Evolutionary conservation across 2,329 filamentous ascomycete genomes (phyloP).

Genomic region (Monosporascus sp.): DNA sequence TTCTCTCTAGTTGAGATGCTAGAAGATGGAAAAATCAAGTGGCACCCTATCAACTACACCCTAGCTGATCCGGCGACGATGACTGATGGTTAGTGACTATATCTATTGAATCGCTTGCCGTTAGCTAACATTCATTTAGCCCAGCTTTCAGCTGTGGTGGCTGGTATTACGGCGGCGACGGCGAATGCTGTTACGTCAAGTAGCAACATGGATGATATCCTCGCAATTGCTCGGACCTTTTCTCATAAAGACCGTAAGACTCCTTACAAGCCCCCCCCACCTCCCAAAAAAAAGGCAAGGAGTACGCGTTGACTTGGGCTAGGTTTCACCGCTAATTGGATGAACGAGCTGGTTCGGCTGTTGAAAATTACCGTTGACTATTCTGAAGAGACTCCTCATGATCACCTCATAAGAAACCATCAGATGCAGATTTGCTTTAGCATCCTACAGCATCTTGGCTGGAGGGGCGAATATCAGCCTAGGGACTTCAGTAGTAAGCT

Average conservation of each 20-base stretch:
- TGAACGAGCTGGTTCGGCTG: conserved; percentile 62
- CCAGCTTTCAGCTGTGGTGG: conserved; percentile 53
- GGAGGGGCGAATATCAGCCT: conserved; percentile 54
- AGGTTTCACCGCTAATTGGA: conserved; percentile 58
- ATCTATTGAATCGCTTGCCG: not conserved
- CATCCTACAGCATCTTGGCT: conserved; percentile 73
- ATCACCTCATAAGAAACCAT: conserved; percentile 67
- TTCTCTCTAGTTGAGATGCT: conserved; percentile 53
- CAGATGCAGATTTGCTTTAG: conserved; percentile 72
- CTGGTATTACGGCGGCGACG: conserved; percentile 51
- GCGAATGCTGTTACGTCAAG: conserved; percentile 40
- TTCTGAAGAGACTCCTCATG: conserved; percentile 65
- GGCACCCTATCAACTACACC: conserved; percentile 50
- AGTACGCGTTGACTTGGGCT: not conserved
- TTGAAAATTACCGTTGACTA: conserved; percentile 75
- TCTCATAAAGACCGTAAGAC: conserved; percentile 29
- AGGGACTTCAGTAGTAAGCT: conserved; percentile 68
- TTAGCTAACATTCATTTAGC: conserved; percentile 31
- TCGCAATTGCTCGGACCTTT: conserved; percentile 59
- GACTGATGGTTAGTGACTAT: conserved; percentile 40
- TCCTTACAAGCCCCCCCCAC: too few species aligned
- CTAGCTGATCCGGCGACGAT: conserved; percentile 42
- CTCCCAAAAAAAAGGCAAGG: too few species aligned
- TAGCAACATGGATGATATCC: conserved; percentile 62
- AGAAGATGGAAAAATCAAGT: conserved; percentile 54